A percentile compares a stretch with the other conserved stretches of the same genome.
Evolutionary conservation across 2,329 filamentous ascomycete species (phyloP).

Genomic region (Neonectria faginata): DNA sequence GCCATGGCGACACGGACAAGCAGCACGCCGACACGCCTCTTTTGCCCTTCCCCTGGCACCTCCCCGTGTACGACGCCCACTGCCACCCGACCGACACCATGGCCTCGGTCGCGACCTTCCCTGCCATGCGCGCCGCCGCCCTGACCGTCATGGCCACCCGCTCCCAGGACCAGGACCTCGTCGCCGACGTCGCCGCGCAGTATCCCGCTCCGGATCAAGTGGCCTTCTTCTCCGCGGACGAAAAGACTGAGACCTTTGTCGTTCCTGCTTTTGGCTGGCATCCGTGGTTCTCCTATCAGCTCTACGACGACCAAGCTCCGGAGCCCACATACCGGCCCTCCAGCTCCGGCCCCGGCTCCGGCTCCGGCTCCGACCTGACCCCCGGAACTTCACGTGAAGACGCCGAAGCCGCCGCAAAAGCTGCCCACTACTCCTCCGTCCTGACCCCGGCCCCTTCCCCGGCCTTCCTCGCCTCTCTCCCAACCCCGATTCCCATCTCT

Average conservation of each 20-base stretch:
- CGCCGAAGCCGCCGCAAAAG: conserved; percentile 53
- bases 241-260: conserved; percentile 34
- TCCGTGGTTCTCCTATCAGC: conserved; percentile 85
- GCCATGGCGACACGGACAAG: not conserved
- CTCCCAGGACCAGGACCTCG: conserved; percentile 79
- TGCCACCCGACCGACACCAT: conserved; percentile 88
- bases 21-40: conserved; percentile 9
- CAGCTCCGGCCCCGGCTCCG: conserved; percentile 27
- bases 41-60: conserved; percentile 72
- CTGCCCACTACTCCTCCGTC: conserved; percentile 74
- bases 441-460: conserved; percentile 65
- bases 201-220: conserved; percentile 58
- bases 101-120: conserved; percentile 67
- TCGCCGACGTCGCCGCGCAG: conserved; percentile 69
- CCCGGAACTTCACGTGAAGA: conserved; percentile 16
- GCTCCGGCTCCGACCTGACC: not conserved
- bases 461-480: conserved; percentile 63
- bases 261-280: conserved; percentile 88
- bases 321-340: conserved; percentile 53
- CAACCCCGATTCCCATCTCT: conserved; percentile 70
- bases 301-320: conserved; percentile 70
- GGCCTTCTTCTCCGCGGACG: not conserved
- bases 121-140: conserved; percentile 72
- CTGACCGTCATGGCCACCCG: conserved; percentile 84
- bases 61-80: conserved; percentile 81